These are phyloP conservation scores for Epichloe sibirici DNA, from an alignment of 2,329 filamentous ascomycete genomes.

Conservation along the genomic window DNA sequence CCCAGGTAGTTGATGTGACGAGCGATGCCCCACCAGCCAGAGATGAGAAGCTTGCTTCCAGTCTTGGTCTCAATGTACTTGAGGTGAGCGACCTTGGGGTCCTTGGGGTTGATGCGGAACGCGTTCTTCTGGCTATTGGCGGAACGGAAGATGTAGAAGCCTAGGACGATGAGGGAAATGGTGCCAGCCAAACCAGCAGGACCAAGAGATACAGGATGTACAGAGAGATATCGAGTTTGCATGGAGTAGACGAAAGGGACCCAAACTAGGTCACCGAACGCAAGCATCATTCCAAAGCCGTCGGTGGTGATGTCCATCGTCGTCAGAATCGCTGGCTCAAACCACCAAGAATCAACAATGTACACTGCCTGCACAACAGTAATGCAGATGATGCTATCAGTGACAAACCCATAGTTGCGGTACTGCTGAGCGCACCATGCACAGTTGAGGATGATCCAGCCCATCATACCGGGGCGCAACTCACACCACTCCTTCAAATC, in stretches of 20 bases:
- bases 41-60: conserved; percentile 68
- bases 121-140: conserved; percentile 91
- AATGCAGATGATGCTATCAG: conserved; percentile 75
- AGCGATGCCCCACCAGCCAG: conserved; percentile 87
- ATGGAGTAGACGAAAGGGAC: conserved; percentile 80
- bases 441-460: conserved; percentile 77
- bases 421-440: conserved; percentile 83
- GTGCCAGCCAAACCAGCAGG: conserved; percentile 51
- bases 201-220: conserved; percentile 72
- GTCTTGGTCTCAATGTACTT: conserved; percentile 75
- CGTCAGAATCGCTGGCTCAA: conserved; percentile 79
- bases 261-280: conserved; percentile 89
- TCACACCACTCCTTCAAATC: conserved; percentile 89
- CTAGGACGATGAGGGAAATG: conserved; percentile 52
- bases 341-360: conserved; percentile 71
- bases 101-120: conserved; percentile 77
- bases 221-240: conserved; percentile 73
- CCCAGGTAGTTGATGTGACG: conserved; percentile 94
- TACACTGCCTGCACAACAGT: conserved; percentile 70
- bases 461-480: conserved; percentile 80
- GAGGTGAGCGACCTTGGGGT: conserved; percentile 67
- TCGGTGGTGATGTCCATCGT: conserved; percentile 92
- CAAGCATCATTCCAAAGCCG: conserved; percentile 89
- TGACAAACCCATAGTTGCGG: conserved; percentile 68
- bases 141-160: conserved; percentile 89